Base-by-base conservation (phyloP, 129 eudicot genomes). In the Smallanthus sonchifolius region DNA sequence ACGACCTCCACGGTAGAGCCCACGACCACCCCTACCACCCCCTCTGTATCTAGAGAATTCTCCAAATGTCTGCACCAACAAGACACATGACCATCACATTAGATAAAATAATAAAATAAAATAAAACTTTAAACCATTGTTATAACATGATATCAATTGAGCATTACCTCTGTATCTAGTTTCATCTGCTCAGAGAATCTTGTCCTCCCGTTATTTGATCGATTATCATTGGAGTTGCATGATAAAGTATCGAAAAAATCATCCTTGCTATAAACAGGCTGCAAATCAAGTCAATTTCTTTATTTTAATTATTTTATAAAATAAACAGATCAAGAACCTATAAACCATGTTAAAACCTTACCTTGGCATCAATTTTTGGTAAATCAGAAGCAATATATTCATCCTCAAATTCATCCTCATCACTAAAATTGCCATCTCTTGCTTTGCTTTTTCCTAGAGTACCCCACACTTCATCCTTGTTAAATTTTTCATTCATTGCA, bases 391-490 rank as follows among this genome's bases (percentile, higher is more conserved):
- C 86, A 69, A 77, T 83, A 30, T 59, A 10, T 80, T 89, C 96
- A 37, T 81, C 92, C 67, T 89, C 86, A 28, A 8, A 67, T 73
- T 85, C 85, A 17, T 86, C 90, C 65, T 85, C 95, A 54, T 86
- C 92, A 67, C 84, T 84, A 57, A 43, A 85, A 75, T 72, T 82
- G 43, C 82, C 96, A 52, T 89, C 82, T 67, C 65, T 62, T n/a
- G 82, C 90, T 61, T 14, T 85, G 69, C 88, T 82, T 82, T 89
- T 90, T 34, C 98, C 98, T 38, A 92, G 82, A 72, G 83, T 84
- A 71, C 98, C 98, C 98, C 98, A 92, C 13, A 92, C 95, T 87
- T 92, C 96, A 77, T 89, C 98, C 72, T 92, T 92, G 34, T 89
- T 93, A 70, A 93, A 93, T 54, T 90, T 93, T 72, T 93, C 98